Conservation (phyloP, 768 basidiomycete species). For the Tephrocybe sp. region DNA sequence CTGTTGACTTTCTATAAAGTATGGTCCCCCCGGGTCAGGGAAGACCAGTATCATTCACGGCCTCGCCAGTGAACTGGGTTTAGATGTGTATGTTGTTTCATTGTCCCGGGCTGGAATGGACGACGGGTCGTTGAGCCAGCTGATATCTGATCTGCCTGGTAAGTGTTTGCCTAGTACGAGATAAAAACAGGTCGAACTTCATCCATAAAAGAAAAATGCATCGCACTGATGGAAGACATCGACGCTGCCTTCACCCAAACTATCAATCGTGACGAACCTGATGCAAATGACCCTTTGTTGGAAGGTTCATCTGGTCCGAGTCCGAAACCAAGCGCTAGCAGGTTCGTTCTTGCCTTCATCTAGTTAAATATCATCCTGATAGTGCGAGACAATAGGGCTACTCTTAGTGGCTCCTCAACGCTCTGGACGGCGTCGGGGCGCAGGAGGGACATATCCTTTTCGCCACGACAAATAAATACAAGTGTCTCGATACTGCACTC, state of each 20-base stretch:
- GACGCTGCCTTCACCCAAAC: constrained; percentile 66
- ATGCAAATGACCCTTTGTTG: background rate
- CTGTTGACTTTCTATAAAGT: constrained; percentile 27
- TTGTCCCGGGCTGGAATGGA: constrained; percentile 56
- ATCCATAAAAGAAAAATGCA: constrained; percentile 44
- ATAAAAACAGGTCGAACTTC: background rate
- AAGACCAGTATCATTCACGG: constrained; percentile 79
- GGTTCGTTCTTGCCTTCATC: background rate
- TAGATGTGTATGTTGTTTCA: constrained; percentile 71
- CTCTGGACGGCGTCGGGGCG: constrained; percentile 77
- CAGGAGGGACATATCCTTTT: constrained; percentile 82
- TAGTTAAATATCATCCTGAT: background rate
- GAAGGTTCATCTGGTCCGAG: background rate
- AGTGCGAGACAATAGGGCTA: constrained; percentile 35
- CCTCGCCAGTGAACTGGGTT: constrained; percentile 71
- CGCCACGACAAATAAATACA: constrained; percentile 76
- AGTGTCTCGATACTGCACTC: constrained; percentile 68
- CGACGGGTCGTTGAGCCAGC: constrained; percentile 47
- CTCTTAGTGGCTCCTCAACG: constrained; percentile 74
- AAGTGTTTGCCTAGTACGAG: constrained; percentile 11
- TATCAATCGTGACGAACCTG: constrained; percentile 35
- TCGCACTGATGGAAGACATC: constrained; percentile 82
- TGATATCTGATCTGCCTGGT: constrained; percentile 61
- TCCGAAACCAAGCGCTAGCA: constrained; percentile 13
- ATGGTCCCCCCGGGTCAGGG: constrained; percentile 72